Conservation (phyloP, 352 stramenopile genomes). For the Pythium aquatile region DNA sequence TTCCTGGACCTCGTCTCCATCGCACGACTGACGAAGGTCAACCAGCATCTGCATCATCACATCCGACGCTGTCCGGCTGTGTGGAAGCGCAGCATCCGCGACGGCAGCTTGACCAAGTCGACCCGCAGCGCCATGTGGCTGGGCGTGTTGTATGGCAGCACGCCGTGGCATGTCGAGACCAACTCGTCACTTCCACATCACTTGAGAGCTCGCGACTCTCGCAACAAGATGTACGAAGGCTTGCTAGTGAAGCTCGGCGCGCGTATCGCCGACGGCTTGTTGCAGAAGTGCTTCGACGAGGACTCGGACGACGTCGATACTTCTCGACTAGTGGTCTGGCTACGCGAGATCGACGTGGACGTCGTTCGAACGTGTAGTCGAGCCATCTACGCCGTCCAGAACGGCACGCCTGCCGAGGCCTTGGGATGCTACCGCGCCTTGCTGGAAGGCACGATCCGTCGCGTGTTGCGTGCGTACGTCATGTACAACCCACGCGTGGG, state of each 20-base stretch:
- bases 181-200: slow-evolving; percentile 39
- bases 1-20: slow-evolving; percentile 18
- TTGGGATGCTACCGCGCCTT: slow-evolving; percentile 21
- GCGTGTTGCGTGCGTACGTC: slow-evolving; percentile 76
- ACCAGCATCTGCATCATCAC: slow-evolving; percentile 35
- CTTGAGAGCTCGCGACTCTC: slow-evolving; percentile 37
- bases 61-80: slow-evolving; percentile 48
- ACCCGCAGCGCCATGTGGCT: slow-evolving; percentile 69
- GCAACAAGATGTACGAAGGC: slow-evolving; percentile 59
- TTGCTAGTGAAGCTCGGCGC: slow-evolving; percentile 57
- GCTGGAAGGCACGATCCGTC: slow-evolving; percentile 67
- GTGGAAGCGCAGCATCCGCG: slow-evolving; percentile 76
- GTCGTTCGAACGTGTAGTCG: slow-evolving; percentile 72
- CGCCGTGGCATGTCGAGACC: slow-evolving; percentile 36
- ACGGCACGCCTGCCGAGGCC: slow-evolving; percentile 7
- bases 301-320: slow-evolving; percentile 51
- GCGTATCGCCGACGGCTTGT: slow-evolving; percentile 35
- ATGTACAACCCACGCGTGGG: slow-evolving; percentile 79
- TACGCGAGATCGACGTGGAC: slow-evolving; percentile 83
- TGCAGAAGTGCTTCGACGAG: slow-evolving; percentile 29
- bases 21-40: slow-evolving; percentile 38
- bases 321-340: slow-evolving; percentile 57
- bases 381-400: slow-evolving; percentile 36
- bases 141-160: slow-evolving; percentile 55
- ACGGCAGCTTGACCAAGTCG: slow-evolving; percentile 39